These are phyloP conservation scores for Fraxinus nigra DNA, from an alignment of 305 asterid species.

Conservation along the genomic window DNA sequence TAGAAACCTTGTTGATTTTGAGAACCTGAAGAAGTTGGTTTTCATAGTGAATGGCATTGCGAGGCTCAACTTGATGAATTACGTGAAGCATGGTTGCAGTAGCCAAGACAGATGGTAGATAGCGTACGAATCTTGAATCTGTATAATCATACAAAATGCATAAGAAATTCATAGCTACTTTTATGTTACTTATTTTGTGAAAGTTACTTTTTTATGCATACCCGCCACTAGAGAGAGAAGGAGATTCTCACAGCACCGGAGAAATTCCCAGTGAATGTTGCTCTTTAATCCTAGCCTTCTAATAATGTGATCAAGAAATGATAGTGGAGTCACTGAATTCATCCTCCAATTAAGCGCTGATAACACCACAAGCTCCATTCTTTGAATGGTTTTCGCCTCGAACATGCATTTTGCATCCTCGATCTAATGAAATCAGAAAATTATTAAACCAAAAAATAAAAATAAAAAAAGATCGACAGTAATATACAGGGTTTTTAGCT, in stretches of 20 bases:
- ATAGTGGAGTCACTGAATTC: conserved; percentile 79
- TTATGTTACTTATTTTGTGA: background rate
- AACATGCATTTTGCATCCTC: conserved; percentile 50
- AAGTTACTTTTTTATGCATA: conserved; percentile 14
- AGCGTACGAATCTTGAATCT: conserved; percentile 62
- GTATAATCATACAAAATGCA: background rate
- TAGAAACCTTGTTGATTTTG: conserved; percentile 49
- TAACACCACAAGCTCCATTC: conserved; percentile 77
- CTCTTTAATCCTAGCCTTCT: conserved; percentile 53
- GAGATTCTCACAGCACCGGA: conserved; percentile 46
- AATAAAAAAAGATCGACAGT: background rate
- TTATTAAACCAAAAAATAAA: background rate
- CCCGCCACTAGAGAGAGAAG: conserved; percentile 53
- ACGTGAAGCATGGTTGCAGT: conserved; percentile 67
- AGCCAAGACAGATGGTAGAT: conserved; percentile 65
- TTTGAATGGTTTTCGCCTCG: conserved; percentile 65
- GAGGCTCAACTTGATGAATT: conserved; percentile 46
- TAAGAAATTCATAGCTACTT: background rate
- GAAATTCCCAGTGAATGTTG: conserved; percentile 50
- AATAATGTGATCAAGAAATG: conserved; percentile 60
- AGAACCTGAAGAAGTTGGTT: conserved; percentile 55
- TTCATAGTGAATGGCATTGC: conserved; percentile 50
- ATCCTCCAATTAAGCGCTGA: conserved; percentile 70
- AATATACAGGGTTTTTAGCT: background rate
- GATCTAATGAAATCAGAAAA: conserved; percentile 30